Base-by-base conservation (phyloP, 352 stramenopile species). In the Pythium utonaiense region DNA sequence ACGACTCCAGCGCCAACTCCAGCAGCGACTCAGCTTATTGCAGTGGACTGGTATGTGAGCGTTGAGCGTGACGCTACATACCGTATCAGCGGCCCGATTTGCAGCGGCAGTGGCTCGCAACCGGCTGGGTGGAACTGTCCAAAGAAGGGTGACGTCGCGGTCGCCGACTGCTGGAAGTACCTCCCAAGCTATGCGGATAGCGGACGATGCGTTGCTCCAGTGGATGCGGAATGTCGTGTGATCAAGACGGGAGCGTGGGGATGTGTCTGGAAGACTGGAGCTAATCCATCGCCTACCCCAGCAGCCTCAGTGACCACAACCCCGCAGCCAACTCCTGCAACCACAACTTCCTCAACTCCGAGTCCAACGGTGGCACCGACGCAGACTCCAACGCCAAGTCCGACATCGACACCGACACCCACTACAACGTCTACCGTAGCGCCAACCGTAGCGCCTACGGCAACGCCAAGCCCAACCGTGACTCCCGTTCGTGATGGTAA, bases 61-160 rank as follows among this genome's bases (percentile, higher is more conserved):
- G 80, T 92, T 17, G 74, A 89, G 44, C 58, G 71, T 1, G 80
- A 91, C 54, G 83, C 80, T 21, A 90, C 83, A 13, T 91, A 89
- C 67, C 88, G 78, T 66, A 85, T 90, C 41, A 34, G 64, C 6
- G 83, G 78, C n/a, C 67, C 78, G 2, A 75, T 92, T 28, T 92
- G 83, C 63, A 81, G 69, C 19, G 83, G 83, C 31, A 62, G 57
- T 31, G 62, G 73, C 19, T 60, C 69, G 17, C 59, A 28, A 25
- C 74, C 77, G 6, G 57, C 70, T 4, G 82, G 79, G 7, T 59
- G 28, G 19, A 51, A 70, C 34, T 92, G 82, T 25, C 82, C 82
- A 6, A 62, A 74, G 61, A 70, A 77, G 62, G 82, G 82, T 24
- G 71, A 78, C 25, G 66, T 86, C 24, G 78, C 82, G 0, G 67